Evolutionary conservation across 2,329 filamentous ascomycete genomes (phyloP).

Genomic region (Xylariaceae sp.): DNA sequence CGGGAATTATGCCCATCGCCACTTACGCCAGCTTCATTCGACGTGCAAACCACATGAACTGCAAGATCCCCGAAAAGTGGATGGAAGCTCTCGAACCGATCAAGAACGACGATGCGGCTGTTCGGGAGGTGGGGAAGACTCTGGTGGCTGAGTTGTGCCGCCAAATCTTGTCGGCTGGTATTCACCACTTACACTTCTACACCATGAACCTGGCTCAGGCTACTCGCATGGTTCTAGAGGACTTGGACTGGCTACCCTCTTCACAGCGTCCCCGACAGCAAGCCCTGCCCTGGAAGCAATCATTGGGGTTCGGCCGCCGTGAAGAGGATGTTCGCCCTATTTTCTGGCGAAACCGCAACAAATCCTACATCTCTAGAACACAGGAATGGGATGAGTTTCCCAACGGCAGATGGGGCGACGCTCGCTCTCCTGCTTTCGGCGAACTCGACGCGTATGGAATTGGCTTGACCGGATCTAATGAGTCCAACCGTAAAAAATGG

Average conservation of each 20-base stretch:
- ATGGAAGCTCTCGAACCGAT: slow-evolving; percentile 77
- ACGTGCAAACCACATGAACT: slow-evolving; percentile 86
- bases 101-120: slow-evolving; percentile 93
- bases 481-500: slow-evolving; percentile 93
- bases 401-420: slow-evolving; percentile 97
- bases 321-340: slow-evolving; percentile 96
- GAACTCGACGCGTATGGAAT: slow-evolving; percentile 93
- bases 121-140: slow-evolving; percentile 80
- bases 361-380: slow-evolving; percentile 89
- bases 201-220: slow-evolving; percentile 98
- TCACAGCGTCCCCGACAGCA: slow-evolving; percentile 74
- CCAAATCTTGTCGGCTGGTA: slow-evolving; percentile 74
- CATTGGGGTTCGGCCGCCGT: slow-evolving; percentile 78
- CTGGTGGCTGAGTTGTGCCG: slow-evolving; percentile 87
- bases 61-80: slow-evolving; percentile 76
- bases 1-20: slow-evolving; percentile 91
- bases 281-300: slow-evolving; percentile 93
- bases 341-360: slow-evolving; percentile 97
- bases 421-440: slow-evolving; percentile 90
- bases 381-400: slow-evolving; percentile 99
- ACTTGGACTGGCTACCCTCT: slow-evolving; percentile 75
- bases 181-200: slow-evolving; percentile 92
- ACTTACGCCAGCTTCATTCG: slow-evolving; percentile 91
- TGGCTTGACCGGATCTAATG: slow-evolving; percentile 87
- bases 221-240: slow-evolving; percentile 88